Evolutionary conservation across 2,329 filamentous ascomycete species (phyloP), one percentile per base, ranked within the genome.

Genomic region (Colletotrichum sublineola): DNA sequence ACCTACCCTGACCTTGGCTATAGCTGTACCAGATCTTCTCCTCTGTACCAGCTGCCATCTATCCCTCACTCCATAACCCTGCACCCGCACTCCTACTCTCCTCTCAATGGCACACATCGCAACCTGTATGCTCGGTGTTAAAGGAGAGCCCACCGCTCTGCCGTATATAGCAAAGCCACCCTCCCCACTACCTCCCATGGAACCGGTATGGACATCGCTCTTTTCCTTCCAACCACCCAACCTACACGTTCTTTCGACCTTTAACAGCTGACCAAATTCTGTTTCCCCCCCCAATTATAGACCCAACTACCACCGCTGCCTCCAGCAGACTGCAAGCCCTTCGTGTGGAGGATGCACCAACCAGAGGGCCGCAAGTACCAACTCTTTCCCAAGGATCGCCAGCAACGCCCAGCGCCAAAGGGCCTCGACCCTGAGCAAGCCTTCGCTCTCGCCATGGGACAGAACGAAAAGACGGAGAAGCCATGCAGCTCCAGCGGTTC

Each of bases 61-160:
- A 67, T 74, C 57, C 46, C 64, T 65, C 71, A 68, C 63, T 42
- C 38, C 68, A 63, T 53, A 68, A 73, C 69, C 72, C 48, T 73
- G 64, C 64, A 68, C 20, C 58, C 48, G 55, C 64, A 58, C 36
- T 46, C 52, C 31, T 53, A 73, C 74, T 77, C 76, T 75, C 80
- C 29, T 56, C 52, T 31, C 53, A 80, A 91, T 91, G 89, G 88
- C 88, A 81, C 89, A 91, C 80, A 91, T 91, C 80, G 87, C 86
- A 79, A 86, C 83, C 77, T 90, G 89, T 79, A 84, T 91, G 82
- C 82, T 86, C 75, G 84, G 86, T 76, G 78, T 80, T 71, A 86
- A 87, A 76, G 78, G 81, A 73, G 83, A 83, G 53, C 76, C 75
- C 50, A 75, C 76, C 68, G 79, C 79, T 74, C 77, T 82, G 73